Base-by-base conservation (phyloP, 1,284 basidiomycete genomes). In the Cryptococcus sp. region DNA sequence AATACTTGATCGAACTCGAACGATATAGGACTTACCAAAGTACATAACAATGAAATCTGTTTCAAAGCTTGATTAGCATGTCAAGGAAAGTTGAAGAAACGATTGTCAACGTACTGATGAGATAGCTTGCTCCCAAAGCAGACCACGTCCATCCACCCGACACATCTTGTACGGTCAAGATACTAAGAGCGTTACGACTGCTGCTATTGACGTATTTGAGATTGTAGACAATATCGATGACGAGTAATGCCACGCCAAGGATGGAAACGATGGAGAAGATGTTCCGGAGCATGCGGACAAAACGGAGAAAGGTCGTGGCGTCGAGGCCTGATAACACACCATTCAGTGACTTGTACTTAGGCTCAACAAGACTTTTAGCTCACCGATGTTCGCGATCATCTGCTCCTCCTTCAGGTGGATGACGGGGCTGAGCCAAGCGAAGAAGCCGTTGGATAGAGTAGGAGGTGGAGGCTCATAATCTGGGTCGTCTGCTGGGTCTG, bases 261-360 rank as follows among this genome's bases (percentile, higher is more conserved):
- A 84, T 50, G 1, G 89, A 85, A 54, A 93, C 82, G 41, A 80
- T 78, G 45, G 84, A 80, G 80, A 93, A 94, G 34, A 70, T 60
- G 43, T 60, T 62, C 8, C 93, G 86, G 70, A 90, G 84, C 81
- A 99, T 87, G 60, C 93, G 87, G 26, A 89, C 83, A 76, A 99
- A 97, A 22, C 94, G 88, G 19, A 99, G 85, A 77, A 91, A 99
- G 15, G 89, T 85, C 50, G 93, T 88, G 0, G 94, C 95, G 74
- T 99, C 96, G 20, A 97, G 85, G 17, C 91, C 75, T 76, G 54
- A 17, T 29, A 34, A 50, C 19, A 41, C 13, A 23, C 29, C 37
- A 23, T 20, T 41, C 15, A 23, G 20, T 10, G 8, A 16, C 5
- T 15, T 29, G 34, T 19, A 1, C 29, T 17, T 5, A 46, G 47